Conservation (phyloP, 495 filamentous ascomycete species). For the Tuber brumale region DNA sequence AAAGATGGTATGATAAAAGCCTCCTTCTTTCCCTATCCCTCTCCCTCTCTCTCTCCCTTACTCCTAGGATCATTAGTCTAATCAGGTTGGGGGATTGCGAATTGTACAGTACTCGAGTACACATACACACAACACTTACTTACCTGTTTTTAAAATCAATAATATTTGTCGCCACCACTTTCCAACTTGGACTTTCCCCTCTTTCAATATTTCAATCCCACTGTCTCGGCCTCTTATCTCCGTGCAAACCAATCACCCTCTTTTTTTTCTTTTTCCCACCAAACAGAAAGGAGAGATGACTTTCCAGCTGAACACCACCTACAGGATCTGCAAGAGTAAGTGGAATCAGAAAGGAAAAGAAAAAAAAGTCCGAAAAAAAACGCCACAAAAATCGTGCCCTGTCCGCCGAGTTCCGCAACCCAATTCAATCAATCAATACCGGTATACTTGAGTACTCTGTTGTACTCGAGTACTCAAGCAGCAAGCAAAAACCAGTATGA, state of each 20-base stretch:
- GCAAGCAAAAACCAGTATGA: background rate
- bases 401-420: background rate
- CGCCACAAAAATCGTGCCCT: background rate
- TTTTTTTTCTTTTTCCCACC: background rate
- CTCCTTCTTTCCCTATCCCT: background rate
- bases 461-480: background rate
- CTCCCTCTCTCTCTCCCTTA: too few relatives aligned
- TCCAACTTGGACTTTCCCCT: background rate
- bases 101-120: background rate
- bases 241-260: background rate
- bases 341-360: too few relatives aligned
- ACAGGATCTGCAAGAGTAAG: background rate
- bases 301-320: background rate
- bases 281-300: background rate
- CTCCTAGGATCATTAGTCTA: background rate
- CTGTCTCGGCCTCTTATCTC: background rate
- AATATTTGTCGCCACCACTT: background rate
- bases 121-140: background rate
- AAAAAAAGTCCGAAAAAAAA: too few relatives aligned
- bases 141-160: background rate
- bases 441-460: too few relatives aligned
- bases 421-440: too few relatives aligned
- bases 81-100: background rate
- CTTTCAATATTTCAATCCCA: background rate
- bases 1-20: background rate